phyloP scores from a whole-genome alignment of 2,329 filamentous ascomycete genomes.

The Neonectria magnoliae region DNA sequence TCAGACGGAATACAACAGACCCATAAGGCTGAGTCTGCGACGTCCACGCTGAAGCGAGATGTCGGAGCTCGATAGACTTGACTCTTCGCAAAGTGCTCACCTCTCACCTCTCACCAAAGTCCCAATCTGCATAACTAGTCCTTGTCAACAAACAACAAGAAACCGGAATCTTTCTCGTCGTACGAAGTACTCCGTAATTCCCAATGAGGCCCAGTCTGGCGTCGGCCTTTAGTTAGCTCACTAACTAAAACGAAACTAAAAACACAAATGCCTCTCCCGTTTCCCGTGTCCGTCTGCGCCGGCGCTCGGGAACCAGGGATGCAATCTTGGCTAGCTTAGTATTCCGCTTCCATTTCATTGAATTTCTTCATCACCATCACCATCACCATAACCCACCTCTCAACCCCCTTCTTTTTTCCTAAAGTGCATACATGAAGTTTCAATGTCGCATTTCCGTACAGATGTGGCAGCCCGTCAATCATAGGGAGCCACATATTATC shows the following conservation, averaged over 20 bases:
- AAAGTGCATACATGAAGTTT: not conserved
- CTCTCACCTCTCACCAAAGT: not conserved
- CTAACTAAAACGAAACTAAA: slow-evolving; percentile 6
- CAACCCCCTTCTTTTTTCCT: slow-evolving; percentile 17
- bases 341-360: slow-evolving; percentile 5
- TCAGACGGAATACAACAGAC: not conserved
- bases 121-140: not conserved
- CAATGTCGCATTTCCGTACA: not conserved
- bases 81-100: not conserved
- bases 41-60: not conserved
- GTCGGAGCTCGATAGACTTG: not conserved
- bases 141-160: not conserved
- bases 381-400: not conserved
- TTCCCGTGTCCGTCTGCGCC: not conserved
- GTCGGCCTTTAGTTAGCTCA: not conserved
- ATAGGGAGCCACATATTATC: slow-evolving; percentile 6
- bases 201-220: not conserved
- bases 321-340: not conserved
- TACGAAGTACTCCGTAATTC: not conserved
- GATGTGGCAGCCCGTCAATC: not conserved
- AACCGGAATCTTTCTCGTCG: not conserved
- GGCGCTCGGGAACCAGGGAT: not conserved
- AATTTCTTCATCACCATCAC: not conserved
- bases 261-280: slow-evolving; percentile 14
- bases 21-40: not conserved